A percentile compares a stretch with the other conserved stretches of the same genome.
Conservation (phyloP, 768 basidiomycete species). For the Hygrocybe coccinea region DNA sequence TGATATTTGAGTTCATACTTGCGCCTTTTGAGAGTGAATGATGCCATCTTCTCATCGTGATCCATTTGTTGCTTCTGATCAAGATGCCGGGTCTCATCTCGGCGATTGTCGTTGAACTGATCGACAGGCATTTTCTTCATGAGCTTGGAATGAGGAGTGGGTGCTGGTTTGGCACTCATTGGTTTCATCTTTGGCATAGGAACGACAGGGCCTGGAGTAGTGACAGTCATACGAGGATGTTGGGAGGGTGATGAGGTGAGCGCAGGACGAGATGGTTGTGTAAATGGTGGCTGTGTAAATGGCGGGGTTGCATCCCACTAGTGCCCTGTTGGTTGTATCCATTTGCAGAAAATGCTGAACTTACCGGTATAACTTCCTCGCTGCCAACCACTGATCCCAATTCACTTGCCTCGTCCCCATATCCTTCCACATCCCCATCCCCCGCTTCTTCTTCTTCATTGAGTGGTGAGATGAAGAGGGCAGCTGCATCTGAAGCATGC, state of each 20-base stretch:
- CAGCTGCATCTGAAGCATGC: conserved; percentile 13
- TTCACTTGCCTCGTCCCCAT: neutral
- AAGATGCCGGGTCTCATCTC: neutral
- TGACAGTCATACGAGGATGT: too few species aligned
- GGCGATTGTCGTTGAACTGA: neutral
- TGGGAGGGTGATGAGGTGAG: too few species aligned
- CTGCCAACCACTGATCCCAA: neutral
- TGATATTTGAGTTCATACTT: neutral
- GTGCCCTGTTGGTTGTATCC: neutral
- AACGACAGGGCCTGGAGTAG: neutral
- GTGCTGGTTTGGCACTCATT: neutral
- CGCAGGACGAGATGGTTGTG: too few species aligned
- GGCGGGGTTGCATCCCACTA: neutral
- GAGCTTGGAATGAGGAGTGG: neutral
- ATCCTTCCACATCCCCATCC: neutral
- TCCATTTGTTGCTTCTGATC: neutral
- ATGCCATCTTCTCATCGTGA: neutral
- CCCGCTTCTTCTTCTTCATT: conserved; percentile 7
- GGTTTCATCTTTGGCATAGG: neutral
- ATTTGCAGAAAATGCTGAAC: neutral
- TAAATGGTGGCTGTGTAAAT: neutral
- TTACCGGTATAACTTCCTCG: neutral
- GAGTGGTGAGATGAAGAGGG: conserved; percentile 1
- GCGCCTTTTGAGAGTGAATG: neutral
- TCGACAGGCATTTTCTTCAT: neutral